phyloP scores from a whole-genome alignment of 257 asterid genomes.

The Cinchona pubescens region DNA sequence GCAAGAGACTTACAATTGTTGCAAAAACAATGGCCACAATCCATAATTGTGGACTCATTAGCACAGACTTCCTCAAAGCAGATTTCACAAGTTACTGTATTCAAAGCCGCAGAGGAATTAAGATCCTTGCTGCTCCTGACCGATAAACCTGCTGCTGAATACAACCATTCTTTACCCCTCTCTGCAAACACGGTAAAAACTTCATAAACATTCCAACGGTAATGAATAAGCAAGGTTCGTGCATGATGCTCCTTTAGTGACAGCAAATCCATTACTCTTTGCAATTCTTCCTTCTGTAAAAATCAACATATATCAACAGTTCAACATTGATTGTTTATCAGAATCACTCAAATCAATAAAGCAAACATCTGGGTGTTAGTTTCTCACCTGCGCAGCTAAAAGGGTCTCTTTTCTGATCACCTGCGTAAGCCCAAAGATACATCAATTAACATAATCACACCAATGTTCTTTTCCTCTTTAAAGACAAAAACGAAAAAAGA shows the following conservation, averaged over 20 bases:
- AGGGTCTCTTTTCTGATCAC: constrained; percentile 56
- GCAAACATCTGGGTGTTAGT: neutral
- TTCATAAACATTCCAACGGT: constrained; percentile 49
- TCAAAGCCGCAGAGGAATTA: constrained; percentile 14
- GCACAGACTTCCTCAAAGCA: constrained; percentile 46
- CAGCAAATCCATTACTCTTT: constrained; percentile 51
- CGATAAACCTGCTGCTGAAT: constrained; percentile 44
- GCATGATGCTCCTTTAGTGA: constrained; percentile 53
- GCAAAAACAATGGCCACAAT: constrained; percentile 69
- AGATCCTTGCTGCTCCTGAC: constrained; percentile 11
- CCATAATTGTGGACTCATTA: constrained; percentile 41
- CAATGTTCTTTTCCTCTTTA: constrained; percentile 6
- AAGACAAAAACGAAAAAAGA: neutral
- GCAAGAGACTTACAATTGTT: constrained; percentile 44
- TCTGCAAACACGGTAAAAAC: constrained; percentile 38
- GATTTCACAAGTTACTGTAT: constrained; percentile 36
- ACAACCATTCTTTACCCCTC: constrained; percentile 42
- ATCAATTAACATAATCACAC: constrained; percentile 4
- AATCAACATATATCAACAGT: constrained; percentile 1
- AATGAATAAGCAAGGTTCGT: constrained; percentile 54
- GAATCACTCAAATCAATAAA: neutral
- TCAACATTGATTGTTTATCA: neutral
- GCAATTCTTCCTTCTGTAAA: constrained; percentile 48
- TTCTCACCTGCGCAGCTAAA: constrained; percentile 60
- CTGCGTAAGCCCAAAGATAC: constrained; percentile 31